A percentile compares a stretch with the other conserved stretches of the same genome.
Evolutionary conservation across 1,284 basidiomycete species (phyloP).

Genomic region (Naganishia cerealis): DNA sequence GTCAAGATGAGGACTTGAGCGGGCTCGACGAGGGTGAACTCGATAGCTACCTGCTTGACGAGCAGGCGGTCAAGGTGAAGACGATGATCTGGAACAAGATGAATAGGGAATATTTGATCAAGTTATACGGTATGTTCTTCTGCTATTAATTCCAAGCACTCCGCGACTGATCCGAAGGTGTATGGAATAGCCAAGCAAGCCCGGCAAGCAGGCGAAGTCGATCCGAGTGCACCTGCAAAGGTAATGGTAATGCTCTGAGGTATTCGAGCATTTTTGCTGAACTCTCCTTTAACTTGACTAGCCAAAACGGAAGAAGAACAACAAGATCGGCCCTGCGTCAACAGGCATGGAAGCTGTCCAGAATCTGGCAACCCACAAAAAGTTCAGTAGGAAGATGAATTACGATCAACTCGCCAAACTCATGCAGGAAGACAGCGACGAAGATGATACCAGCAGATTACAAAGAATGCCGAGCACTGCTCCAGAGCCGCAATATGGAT

Average conservation of each 20-base stretch:
- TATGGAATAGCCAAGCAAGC: slow-evolving; percentile 42
- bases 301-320: slow-evolving; percentile 24
- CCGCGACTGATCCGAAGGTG: slow-evolving; percentile 12
- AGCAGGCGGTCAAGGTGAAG: slow-evolving; percentile 84
- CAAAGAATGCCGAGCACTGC: slow-evolving; percentile 25
- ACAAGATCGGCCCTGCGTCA: slow-evolving; percentile 29
- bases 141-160: background rate
- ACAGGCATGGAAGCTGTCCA: slow-evolving; percentile 30
- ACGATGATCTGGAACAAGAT: slow-evolving; percentile 95
- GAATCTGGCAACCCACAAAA: slow-evolving; percentile 30
- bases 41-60: slow-evolving; percentile 75
- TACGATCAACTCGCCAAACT: slow-evolving; percentile 31
- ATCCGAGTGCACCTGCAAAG: slow-evolving; percentile 2
- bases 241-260: background rate
- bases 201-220: slow-evolving; percentile 35
- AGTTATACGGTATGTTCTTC: slow-evolving; percentile 70
- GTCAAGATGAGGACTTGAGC: slow-evolving; percentile 60
- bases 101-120: slow-evolving; percentile 90
- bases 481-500: slow-evolving; percentile 4
- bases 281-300: background rate
- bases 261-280: background rate
- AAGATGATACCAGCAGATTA: slow-evolving; percentile 23
- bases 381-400: slow-evolving; percentile 34
- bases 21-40: slow-evolving; percentile 82
- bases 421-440: slow-evolving; percentile 26